Evolutionary conservation across 129 eudicot species (phyloP), one percentile per base, ranked within the genome.

Genomic region (Helianthus tuberosus): DNA sequence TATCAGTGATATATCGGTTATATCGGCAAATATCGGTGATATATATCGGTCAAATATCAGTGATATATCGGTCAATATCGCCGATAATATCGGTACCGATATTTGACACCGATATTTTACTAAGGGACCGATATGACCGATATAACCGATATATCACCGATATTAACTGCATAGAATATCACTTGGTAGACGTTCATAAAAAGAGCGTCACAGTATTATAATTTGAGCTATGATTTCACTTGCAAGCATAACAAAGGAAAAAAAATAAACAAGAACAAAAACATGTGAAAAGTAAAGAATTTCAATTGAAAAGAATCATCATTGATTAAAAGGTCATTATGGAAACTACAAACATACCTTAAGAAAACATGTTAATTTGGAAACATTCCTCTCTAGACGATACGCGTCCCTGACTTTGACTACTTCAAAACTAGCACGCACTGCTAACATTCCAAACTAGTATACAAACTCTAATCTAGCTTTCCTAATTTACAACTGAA

Each of bases 331-430:
- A 77, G 82, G 66, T 76, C 85, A 76, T 54, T 66, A 73, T 76
- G 77, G 76, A 66, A 82, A 80, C 81, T 79, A 84, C 83, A 88
- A 79, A 84, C 92, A 84, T 83, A 91, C 96, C 96, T 88, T 85
- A 61, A n/a, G 74, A 81, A 73, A 86, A 84, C 79, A 69, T 78
- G 87, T 82, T 80, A 82, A 80, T 71, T 50, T 59, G 85, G 86
- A 86, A 83, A 83, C 78, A 74, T 77, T 70, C 77, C 84, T 77
- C 60, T 83, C 78, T 77, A 75, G 66, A 70, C 65, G 84, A 84
- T 74, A 77, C 78, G 70, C 8, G 71, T 77, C 86, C 84, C 77
- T 65, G 73, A 73, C 70, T 84, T 76, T 71, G 75, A 81, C 87
- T 61, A 90, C 76, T 71, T 85, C 68, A 83, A 81, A 80, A 84